A percentile compares a stretch with the other conserved stretches of the same genome.
These are phyloP conservation scores for Fusarium equiseti DNA, from an alignment of 2,329 filamentous ascomycete species.

Conservation along the genomic window DNA sequence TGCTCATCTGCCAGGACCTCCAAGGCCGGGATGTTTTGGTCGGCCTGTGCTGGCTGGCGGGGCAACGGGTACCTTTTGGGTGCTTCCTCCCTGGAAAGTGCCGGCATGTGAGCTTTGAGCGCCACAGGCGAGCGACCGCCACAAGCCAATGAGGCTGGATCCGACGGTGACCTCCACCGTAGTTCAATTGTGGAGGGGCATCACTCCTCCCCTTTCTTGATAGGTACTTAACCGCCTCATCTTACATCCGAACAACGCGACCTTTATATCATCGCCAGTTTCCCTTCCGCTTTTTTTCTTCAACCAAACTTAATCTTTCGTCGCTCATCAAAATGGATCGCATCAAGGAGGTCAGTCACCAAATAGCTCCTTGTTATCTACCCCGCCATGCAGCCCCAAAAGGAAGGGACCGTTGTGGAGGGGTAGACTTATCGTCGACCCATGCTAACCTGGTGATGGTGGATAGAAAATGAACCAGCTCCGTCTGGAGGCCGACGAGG, in stretches of 20 bases:
- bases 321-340: slow-evolving; percentile 75
- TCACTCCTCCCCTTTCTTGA: slow-evolving; percentile 54
- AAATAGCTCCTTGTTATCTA: slow-evolving; percentile 44
- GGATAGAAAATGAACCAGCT: slow-evolving; percentile 92
- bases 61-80: slow-evolving; percentile 45
- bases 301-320: slow-evolving; percentile 17
- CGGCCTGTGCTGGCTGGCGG: slow-evolving; percentile 45
- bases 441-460: slow-evolving; percentile 44
- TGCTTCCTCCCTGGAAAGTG: slow-evolving; percentile 24
- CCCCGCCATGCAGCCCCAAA: slow-evolving; percentile 49
- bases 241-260: slow-evolving; percentile 51
- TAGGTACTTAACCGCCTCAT: slow-evolving; percentile 50
- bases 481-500: slow-evolving; percentile 92
- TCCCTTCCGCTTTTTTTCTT: slow-evolving; percentile 31
- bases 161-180: slow-evolving; percentile 40
- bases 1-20: slow-evolving; percentile 15
- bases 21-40: slow-evolving; percentile 40
- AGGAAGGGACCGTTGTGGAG: slow-evolving; percentile 48
- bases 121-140: slow-evolving; percentile 46
- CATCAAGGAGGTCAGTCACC: slow-evolving; percentile 83
- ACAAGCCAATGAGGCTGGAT: slow-evolving; percentile 49
- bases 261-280: slow-evolving; percentile 48
- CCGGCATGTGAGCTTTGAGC: slow-evolving; percentile 32
- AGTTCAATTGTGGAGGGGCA: slow-evolving; percentile 54
- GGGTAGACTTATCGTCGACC: slow-evolving; percentile 45